Percentiles rank a stretch among this genome's conserved stretches.
phyloP scores from a whole-genome alignment of 192 early-diverging fungal species.

The Backusella tarrabulga region DNA sequence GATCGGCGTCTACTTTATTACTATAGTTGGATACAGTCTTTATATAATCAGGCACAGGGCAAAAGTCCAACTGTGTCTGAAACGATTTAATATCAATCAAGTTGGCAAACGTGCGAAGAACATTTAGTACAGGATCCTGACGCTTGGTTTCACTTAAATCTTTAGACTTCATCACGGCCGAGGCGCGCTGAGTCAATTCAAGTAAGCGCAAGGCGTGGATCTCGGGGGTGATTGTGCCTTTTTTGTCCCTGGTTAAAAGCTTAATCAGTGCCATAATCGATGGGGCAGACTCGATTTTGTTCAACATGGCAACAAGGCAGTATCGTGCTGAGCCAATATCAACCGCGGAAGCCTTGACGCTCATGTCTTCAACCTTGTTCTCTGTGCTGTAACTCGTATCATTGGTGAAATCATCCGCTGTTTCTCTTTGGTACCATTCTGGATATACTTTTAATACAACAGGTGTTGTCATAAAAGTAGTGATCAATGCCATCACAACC shows the following conservation, averaged over 20 bases:
- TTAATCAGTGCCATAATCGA: constrained; percentile 69
- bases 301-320: constrained; percentile 57
- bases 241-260: constrained; percentile 34
- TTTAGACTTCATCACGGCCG: constrained; percentile 74
- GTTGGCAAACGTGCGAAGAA: constrained; percentile 80
- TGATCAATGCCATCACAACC: constrained; percentile 52
- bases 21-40: constrained; percentile 60
- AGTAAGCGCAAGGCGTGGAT: constrained; percentile 75
- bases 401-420: neutral
- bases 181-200: constrained; percentile 76
- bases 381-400: neutral
- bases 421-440: constrained; percentile 52
- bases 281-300: constrained; percentile 63
- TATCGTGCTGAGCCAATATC: neutral
- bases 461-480: constrained; percentile 89
- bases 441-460: constrained; percentile 75
- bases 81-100: constrained; percentile 63
- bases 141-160: constrained; percentile 61
- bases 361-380: constrained; percentile 11
- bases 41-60: constrained; percentile 66
- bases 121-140: constrained; percentile 75
- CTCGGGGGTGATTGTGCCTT: constrained; percentile 8
- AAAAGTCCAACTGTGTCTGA: constrained; percentile 58
- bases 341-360: neutral
- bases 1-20: constrained; percentile 49